Percentiles rank a stretch among this genome's conserved stretches.
phyloP scores from a whole-genome alignment of 352 stramenopile genomes.

The Thalassiosira delicatula region DNA sequence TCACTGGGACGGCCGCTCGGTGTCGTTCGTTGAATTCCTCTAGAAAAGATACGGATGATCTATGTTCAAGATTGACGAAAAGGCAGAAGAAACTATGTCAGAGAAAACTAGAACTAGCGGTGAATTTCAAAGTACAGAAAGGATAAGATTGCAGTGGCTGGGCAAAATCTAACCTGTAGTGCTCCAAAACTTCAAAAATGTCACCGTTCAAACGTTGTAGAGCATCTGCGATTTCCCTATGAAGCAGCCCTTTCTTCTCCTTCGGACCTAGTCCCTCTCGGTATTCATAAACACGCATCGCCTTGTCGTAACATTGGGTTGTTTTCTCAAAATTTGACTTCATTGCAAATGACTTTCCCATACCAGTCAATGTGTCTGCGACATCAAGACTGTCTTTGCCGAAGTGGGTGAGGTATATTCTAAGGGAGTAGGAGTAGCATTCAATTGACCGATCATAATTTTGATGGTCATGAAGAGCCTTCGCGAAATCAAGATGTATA shows the following conservation, averaged over 20 bases:
- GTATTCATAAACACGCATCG: constrained; percentile 65
- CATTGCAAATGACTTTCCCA: constrained; percentile 65
- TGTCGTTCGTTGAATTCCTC: constrained; percentile 64
- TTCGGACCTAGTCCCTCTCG: constrained; percentile 58
- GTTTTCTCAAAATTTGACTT: constrained; percentile 64
- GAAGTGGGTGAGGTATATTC: constrained; percentile 57
- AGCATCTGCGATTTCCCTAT: constrained; percentile 57
- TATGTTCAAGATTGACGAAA: neutral
- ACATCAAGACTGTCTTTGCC: constrained; percentile 67
- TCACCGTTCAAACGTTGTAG: constrained; percentile 58
- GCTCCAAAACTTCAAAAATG: constrained; percentile 63
- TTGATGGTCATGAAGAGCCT: constrained; percentile 48
- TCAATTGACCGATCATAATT: constrained; percentile 63
- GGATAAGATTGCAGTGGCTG: neutral
- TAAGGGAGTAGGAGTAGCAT: constrained; percentile 57
- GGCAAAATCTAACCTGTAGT: constrained; percentile 36
- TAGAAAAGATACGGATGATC: constrained; percentile 64
- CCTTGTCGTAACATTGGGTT: constrained; percentile 74
- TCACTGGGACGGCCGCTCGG: neutral
- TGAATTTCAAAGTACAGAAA: neutral
- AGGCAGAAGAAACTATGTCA: neutral
- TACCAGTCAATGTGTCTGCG: constrained; percentile 55
- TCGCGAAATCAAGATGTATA: constrained; percentile 49
- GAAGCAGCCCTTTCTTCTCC: constrained; percentile 64
- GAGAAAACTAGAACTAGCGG: neutral